phyloP scores from a whole-genome alignment of 306 rosid species.

The Oxytropis ochrocephala region DNA sequence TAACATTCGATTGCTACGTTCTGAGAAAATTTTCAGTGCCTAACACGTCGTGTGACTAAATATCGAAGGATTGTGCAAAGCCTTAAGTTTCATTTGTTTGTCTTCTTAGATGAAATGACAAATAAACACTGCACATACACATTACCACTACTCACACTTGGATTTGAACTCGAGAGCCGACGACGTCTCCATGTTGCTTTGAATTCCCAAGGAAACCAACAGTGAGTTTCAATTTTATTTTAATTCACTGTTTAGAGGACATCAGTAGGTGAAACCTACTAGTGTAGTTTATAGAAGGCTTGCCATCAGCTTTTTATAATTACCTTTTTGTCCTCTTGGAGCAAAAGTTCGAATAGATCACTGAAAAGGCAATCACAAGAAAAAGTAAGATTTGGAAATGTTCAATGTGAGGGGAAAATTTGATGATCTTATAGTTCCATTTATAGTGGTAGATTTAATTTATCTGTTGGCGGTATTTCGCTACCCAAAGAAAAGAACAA shows the following conservation, averaged over 20 bases:
- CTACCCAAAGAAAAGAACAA: not conserved
- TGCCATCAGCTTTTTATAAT: not conserved
- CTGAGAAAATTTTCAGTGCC: too few species aligned
- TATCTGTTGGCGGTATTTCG: not conserved
- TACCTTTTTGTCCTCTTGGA: slow-evolving; percentile 14
- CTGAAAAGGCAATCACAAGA: not conserved
- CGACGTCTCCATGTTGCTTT: too few species aligned
- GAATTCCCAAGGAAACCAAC: too few species aligned
- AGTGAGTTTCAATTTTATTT: not conserved
- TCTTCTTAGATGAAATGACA: too few species aligned
- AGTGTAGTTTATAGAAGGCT: not conserved
- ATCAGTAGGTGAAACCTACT: slow-evolving; percentile 26
- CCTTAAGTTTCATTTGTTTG: too few species aligned
- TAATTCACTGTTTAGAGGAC: slow-evolving; percentile 30
- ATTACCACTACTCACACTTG: too few species aligned
- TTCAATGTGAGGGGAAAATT: not conserved
- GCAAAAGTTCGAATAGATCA: not conserved
- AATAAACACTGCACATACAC: too few species aligned
- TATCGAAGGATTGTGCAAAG: too few species aligned
- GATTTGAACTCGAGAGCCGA: too few species aligned
- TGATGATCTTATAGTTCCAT: slow-evolving; percentile 17
- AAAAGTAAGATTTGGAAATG: slow-evolving; percentile 9
- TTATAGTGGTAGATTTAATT: slow-evolving; percentile 4
- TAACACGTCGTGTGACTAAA: too few species aligned
- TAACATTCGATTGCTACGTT: too few species aligned